Evolutionary conservation across 306 rosid species (phyloP), one percentile per base, ranked within the genome.

Genomic region (Pachyrhizus erosus): DNA sequence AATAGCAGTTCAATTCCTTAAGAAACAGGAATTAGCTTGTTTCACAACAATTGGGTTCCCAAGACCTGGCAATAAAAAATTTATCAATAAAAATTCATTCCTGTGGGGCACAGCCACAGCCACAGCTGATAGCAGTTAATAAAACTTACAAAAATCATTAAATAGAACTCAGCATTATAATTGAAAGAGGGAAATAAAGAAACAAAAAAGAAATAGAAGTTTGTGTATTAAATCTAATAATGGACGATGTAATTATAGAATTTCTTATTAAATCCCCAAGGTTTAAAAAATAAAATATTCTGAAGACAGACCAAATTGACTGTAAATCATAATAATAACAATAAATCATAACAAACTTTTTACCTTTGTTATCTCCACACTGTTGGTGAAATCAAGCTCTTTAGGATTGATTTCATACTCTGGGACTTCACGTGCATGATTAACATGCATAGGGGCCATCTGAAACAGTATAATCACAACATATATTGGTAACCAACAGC

Each of bases 371-470:
- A 95, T 84, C 76, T 90, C 92, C 82, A 64, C 90, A 64, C 99
- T 95, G 87, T 87, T 70, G 46, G 96, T 87, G 81, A 96, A 93
- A 90, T 95, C 99, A 70, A 95, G 90, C 66, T 95, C 99, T 80
- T 86, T 91, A 10, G 99, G 87, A 84, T 93, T 75, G 70, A 95
- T 93, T 91, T 95, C 99, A 71, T 95, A 95, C 42, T 95, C 98
- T 0, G 99, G 99, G 62, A 95, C 93, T 88, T 95, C 96, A 26
- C 98, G 92, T 5, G 97, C 89, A 81, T 91, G 84, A 23, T 73
- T 66, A 33, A 96, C 99, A 77, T 86, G 97, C 98, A 96, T 96
- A 42, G 98, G 89, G 39, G 97, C 91, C 91, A 84, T 80, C 98
- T 96, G 88, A 83, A 73, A 81, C 43, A 21, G 70, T 15, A 68